Percentiles rank a stretch among this genome's conserved stretches.
phyloP scores from a whole-genome alignment of 306 rosid species.

The Cucumis sativus region Cucumber_9930_V3 NC_026657.2:20972501-20973000 shows the following conservation, averaged over 20 bases:
- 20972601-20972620: background rate
- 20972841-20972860: conserved; percentile 29
- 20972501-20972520: background rate
- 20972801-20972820: background rate
- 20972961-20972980: too few relatives aligned
- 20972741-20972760: background rate
- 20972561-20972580: background rate
- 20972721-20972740: background rate
- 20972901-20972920: conserved; percentile 43
- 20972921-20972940: conserved; percentile 33
- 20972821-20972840: conserved; percentile 28
- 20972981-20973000: too few relatives aligned
- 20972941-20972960: too few relatives aligned
- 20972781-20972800: background rate
- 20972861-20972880: conserved; percentile 57
- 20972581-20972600: background rate
- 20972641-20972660: background rate
- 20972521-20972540: background rate
- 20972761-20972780: background rate
- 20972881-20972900: conserved; percentile 39
- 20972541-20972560: background rate
- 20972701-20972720: background rate
- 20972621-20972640: background rate
- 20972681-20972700: background rate
- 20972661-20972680: background rate